Evolutionary conservation across 2,329 filamentous ascomycete species (phyloP).

Genomic region (Alternaria postmessia): DNA sequence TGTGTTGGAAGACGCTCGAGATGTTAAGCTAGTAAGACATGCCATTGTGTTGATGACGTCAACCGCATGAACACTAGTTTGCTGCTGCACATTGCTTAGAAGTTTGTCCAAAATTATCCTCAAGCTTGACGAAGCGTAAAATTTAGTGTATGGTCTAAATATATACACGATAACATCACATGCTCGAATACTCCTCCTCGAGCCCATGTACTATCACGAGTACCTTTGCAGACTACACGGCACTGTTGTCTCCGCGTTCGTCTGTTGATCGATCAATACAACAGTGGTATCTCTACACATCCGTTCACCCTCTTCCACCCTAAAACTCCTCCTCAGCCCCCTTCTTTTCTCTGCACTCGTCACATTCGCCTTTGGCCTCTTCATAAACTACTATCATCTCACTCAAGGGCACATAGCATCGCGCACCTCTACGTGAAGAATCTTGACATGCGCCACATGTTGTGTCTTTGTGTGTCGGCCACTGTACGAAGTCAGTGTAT

Average conservation of each 20-base stretch:
- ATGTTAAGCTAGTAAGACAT: background rate
- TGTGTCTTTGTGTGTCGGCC: conserved; percentile 16
- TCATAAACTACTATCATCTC: conserved; percentile 1
- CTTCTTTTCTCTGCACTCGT: conserved; percentile 9
- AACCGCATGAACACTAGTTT: background rate
- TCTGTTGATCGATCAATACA: background rate
- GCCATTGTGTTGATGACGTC: conserved; percentile 3
- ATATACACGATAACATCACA: background rate
- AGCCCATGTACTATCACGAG: background rate
- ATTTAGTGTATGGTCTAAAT: background rate
- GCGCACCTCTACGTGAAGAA: conserved; percentile 4
- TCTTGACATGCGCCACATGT: conserved; percentile 11
- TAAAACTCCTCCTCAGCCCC: background rate
- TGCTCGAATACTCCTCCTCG: background rate
- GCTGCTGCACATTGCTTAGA: background rate
- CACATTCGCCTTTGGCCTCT: background rate
- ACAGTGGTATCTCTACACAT: background rate
- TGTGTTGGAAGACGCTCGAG: background rate
- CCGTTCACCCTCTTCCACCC: background rate
- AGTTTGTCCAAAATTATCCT: background rate
- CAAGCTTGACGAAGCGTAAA: background rate
- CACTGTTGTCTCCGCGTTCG: too few relatives aligned
- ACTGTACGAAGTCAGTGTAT: background rate
- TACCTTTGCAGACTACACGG: background rate
- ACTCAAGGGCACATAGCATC: conserved; percentile 10